Base-by-base conservation (phyloP, 2,329 filamentous ascomycete genomes). In the Dactylellina drechsleri region DNA sequence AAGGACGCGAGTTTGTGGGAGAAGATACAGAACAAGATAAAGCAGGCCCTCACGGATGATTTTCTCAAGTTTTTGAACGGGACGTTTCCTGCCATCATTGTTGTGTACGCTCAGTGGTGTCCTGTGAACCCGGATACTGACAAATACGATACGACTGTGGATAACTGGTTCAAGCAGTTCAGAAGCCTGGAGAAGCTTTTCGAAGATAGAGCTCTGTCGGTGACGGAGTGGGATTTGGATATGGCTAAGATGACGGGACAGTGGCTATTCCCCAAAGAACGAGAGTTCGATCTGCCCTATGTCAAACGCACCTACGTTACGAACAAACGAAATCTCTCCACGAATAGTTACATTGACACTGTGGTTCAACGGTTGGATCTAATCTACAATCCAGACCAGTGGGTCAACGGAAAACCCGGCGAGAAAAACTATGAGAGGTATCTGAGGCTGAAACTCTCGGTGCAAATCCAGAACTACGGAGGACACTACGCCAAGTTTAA, bases 61-160 rank as follows among this genome's bases (percentile, higher is more conserved):
- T 26, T 65, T 56, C n/a, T 65, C 18, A n/a, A 43, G 7, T 28
- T 18, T 2, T 50, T 65, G 4, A 47, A 56, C 18, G 60, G 60
- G 36, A 79, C 77, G 3, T 84, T 82, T 80, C 83, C 83, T 0
- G 80, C 81, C 0, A 78, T 80, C 0, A 84, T 85, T 16, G 78
- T 85, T 2, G 80, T 85, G 6, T 86, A 84, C 47, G 85, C 84
- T 2, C 84, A 86, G 66, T 86, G 83, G 82, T 83, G 83, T 1
- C 84, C 84, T 0, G 80, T 83, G n/a, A 79, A 61, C 56, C 78
- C 78, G 61, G 78, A 36, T 10, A 36, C 76, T 0, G 83, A 84
- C 72, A 43, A n/a, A 4, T 66, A 52, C 41, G 82, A 83, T 53
- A 72, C 76, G 53, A 77, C 77, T 40, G 50, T 66, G n/a, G 77